phyloP scores from a whole-genome alignment of 106 monocot genomes.

The Dendrobium catenatum region DNA sequence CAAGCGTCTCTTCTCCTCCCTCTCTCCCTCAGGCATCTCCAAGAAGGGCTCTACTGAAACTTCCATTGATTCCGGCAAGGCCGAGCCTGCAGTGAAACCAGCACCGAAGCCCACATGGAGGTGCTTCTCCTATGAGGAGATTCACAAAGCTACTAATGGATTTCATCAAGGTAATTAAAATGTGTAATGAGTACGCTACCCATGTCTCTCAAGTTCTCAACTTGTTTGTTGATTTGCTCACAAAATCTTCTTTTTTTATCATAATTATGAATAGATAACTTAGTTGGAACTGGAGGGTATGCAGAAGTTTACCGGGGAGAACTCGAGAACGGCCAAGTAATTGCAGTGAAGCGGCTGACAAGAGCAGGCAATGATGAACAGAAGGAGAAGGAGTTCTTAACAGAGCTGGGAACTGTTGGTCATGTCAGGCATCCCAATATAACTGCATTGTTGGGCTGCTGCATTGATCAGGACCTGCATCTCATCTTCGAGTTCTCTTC shows the following conservation, averaged over 20 bases:
- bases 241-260: not conserved
- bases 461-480: conserved; percentile 53
- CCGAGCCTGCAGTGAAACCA: not conserved
- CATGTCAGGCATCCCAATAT: conserved; percentile 68
- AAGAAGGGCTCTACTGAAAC: not conserved
- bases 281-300: conserved; percentile 70
- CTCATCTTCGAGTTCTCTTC: conserved; percentile 67
- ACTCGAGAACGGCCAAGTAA: conserved; percentile 28
- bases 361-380: conserved; percentile 41
- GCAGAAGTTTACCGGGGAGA: conserved; percentile 71
- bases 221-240: not conserved
- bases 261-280: conserved; percentile 31
- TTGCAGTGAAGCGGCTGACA: conserved; percentile 60
- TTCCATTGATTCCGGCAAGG: not conserved
- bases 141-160: conserved; percentile 50
- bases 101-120: conserved; percentile 52
- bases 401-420: conserved; percentile 64
- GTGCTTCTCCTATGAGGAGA: conserved; percentile 74
- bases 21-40: not conserved
- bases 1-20: conserved; percentile 39
- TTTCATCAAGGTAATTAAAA: conserved; percentile 44
- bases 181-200: not conserved
- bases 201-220: not conserved
- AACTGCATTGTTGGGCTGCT: conserved; percentile 48
- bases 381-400: conserved; percentile 69